phyloP scores from a whole-genome alignment of 176 grass and related monocot species.

The Leersia perrieri region DNA sequence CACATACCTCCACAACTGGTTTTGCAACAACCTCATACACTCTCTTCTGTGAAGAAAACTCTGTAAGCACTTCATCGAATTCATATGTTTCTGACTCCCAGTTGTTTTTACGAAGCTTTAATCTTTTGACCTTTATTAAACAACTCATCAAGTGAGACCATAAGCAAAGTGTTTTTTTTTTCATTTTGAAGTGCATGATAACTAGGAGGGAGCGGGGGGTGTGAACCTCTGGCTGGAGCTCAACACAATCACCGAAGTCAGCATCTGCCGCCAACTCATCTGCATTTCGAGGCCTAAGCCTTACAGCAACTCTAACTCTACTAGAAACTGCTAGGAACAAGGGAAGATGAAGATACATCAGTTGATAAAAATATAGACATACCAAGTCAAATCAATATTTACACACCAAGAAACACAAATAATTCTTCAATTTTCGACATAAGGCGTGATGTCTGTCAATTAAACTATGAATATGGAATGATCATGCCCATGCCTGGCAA shows the following conservation, averaged over 20 bases:
- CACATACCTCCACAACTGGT: slow-evolving; percentile 94
- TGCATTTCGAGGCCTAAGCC: slow-evolving; percentile 87
- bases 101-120: slow-evolving; percentile 99
- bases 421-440: not conserved
- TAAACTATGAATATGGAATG: slow-evolving; percentile 1
- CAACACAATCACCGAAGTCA: slow-evolving; percentile 95
- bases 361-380: not conserved
- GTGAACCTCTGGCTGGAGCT: slow-evolving; percentile 92
- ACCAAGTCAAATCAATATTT: slow-evolving; percentile 17
- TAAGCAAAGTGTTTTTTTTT: slow-evolving; percentile 11
- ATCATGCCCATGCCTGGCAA: not conserved
- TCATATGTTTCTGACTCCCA: slow-evolving; percentile 97
- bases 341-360: not conserved
- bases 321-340: slow-evolving; percentile 65
- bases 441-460: not conserved
- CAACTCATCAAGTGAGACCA: slow-evolving; percentile 17
- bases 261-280: slow-evolving; percentile 86
- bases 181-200: not conserved
- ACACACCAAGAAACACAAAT: not conserved
- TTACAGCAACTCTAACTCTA: slow-evolving; percentile 95
- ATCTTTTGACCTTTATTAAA: slow-evolving; percentile 83
- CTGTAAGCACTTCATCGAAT: slow-evolving; percentile 95
- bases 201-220: not conserved
- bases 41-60: slow-evolving; percentile 98
- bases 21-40: slow-evolving; percentile 99